Conservation (phyloP, 1,139 yeast species). For the Suhomyces anneliseae region DNA sequence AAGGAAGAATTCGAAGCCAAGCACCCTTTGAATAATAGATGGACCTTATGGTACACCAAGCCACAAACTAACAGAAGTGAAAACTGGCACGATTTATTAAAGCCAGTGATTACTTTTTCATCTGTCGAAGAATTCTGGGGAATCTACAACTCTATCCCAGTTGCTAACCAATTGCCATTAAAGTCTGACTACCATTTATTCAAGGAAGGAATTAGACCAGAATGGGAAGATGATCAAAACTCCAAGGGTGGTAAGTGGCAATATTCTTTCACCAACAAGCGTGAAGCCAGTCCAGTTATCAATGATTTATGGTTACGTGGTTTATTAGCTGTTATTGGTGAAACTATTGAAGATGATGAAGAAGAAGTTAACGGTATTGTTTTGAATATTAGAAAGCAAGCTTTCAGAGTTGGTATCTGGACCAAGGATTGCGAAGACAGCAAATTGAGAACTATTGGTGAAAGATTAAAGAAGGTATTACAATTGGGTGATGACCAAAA, state of each 20-base stretch:
- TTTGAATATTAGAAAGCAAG: slow-evolving; percentile 81
- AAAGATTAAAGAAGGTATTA: slow-evolving; percentile 78
- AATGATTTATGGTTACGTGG: slow-evolving; percentile 95
- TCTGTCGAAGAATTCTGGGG: slow-evolving; percentile 99
- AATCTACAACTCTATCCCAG: slow-evolving; percentile 89
- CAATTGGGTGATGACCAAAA: slow-evolving; percentile 66
- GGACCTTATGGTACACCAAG: slow-evolving; percentile 98
- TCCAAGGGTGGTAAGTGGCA: slow-evolving; percentile 94
- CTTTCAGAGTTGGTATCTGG: slow-evolving; percentile 89
- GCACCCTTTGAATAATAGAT: slow-evolving; percentile 88
- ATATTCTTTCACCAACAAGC: slow-evolving; percentile 66
- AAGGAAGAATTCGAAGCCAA: slow-evolving; percentile 74
- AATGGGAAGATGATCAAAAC: slow-evolving; percentile 95
- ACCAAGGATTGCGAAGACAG: slow-evolving; percentile 76
- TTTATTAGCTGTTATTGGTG: slow-evolving; percentile 90
- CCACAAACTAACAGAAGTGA: slow-evolving; percentile 79
- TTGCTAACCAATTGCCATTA: slow-evolving; percentile 85
- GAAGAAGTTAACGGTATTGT: slow-evolving; percentile 95
- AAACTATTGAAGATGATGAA: slow-evolving; percentile 87
- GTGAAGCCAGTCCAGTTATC: slow-evolving; percentile 59
- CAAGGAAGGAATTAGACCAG: slow-evolving; percentile 93
- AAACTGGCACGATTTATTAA: slow-evolving; percentile 90
- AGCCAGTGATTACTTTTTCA: slow-evolving; percentile 88
- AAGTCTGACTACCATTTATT: slow-evolving; percentile 95
- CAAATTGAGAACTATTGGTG: slow-evolving; percentile 70